These are phyloP conservation scores for Trichaptum fuscoviolaceum DNA, from an alignment of 768 basidiomycete genomes.

Conservation along the genomic window DNA sequence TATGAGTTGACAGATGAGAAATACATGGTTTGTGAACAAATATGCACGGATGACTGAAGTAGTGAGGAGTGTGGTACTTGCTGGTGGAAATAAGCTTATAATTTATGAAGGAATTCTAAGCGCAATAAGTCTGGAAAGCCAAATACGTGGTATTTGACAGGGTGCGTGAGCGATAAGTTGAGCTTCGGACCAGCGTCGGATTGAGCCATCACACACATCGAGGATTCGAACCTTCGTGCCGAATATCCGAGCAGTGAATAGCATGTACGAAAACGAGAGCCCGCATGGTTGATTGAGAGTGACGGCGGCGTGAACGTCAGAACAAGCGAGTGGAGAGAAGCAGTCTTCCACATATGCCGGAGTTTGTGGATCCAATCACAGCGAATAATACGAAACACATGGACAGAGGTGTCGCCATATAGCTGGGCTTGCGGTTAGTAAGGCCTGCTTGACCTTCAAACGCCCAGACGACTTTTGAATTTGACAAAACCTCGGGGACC, in stretches of 20 bases:
- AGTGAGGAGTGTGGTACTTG: not conserved
- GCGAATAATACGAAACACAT: not conserved
- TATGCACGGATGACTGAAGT: not conserved
- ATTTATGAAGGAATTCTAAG: not conserved
- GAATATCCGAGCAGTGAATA: not conserved
- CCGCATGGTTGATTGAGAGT: not conserved
- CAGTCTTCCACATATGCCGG: not conserved
- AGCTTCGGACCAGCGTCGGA: not conserved
- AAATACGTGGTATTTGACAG: not conserved
- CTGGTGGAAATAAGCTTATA: not conserved
- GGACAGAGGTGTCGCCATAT: not conserved
- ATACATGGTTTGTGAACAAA: not conserved
- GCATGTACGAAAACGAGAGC: not conserved
- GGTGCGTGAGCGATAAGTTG: not conserved
- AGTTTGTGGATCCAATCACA: not conserved
- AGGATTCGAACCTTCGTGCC: not conserved
- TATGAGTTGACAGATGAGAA: not conserved
- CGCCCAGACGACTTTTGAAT: slow-evolving; percentile 50
- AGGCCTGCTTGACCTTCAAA: slow-evolving; percentile 28
- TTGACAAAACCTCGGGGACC: slow-evolving; percentile 46
- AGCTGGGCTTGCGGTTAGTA: not conserved
- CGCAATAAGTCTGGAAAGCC: not conserved
- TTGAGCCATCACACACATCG: not conserved
- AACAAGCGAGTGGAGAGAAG: not conserved
- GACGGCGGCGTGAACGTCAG: not conserved